Evolutionary conservation across 2,329 filamentous ascomycete species (phyloP).

Genomic region (Tolypocladium ophioglossoides): DNA sequence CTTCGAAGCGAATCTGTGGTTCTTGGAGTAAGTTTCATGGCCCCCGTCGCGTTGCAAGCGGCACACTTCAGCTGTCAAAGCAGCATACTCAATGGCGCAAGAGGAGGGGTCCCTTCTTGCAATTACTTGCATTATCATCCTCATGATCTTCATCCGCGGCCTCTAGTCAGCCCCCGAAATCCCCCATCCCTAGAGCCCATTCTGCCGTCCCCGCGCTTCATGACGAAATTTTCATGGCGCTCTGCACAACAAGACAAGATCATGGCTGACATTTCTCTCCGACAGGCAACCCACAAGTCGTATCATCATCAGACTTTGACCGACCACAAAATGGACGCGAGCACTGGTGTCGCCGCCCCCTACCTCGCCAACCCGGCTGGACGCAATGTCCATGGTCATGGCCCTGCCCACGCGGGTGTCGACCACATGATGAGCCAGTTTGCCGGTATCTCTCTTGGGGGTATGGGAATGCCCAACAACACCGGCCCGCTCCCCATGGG

Average conservation of each 20-base stretch:
- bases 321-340: conserved; percentile 24
- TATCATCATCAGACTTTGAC: conserved; percentile 20
- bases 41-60: background rate
- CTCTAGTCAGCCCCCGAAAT: background rate
- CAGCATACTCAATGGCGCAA: background rate
- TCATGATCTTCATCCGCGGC: background rate
- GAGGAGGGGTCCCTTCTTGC: background rate
- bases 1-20: conserved; percentile 20
- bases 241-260: background rate
- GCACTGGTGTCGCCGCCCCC: conserved; percentile 17
- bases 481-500: conserved; percentile 19
- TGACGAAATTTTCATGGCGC: too few species aligned
- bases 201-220: too few species aligned
- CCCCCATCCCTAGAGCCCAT: too few species aligned
- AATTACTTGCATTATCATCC: background rate
- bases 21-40: conserved; percentile 16
- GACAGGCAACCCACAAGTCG: conserved; percentile 16
- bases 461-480: conserved; percentile 21
- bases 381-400: conserved; percentile 18
- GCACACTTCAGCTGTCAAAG: background rate
- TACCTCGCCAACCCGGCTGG: conserved; percentile 20
- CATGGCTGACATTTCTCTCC: background rate
- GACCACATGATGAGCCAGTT: conserved; percentile 26
- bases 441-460: conserved; percentile 25
- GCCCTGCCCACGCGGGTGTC: conserved; percentile 16